These are phyloP conservation scores for Cyathus striatus DNA, from an alignment of 768 basidiomycete genomes.

Conservation along the genomic window DNA sequence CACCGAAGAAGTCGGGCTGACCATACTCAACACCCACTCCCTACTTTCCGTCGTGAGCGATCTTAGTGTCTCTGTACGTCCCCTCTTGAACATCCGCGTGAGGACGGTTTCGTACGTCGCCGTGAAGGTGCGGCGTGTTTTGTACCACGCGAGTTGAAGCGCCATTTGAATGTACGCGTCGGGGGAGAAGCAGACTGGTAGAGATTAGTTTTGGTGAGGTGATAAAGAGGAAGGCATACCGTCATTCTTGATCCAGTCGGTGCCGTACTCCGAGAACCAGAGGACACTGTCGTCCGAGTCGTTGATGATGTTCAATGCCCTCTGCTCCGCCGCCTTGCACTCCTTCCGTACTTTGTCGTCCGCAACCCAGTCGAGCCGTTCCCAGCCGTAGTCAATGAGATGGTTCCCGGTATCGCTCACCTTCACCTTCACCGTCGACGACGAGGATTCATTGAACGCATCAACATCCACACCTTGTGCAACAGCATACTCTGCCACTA, in stretches of 20 bases:
- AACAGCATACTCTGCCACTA: constrained; percentile 79
- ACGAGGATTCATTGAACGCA: constrained; percentile 25
- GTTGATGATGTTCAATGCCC: constrained; percentile 54
- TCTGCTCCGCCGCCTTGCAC: constrained; percentile 50
- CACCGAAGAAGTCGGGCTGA: constrained; percentile 45
- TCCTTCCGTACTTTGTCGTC: constrained; percentile 55
- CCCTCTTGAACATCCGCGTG: constrained; percentile 81
- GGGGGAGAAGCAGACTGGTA: constrained; percentile 42
- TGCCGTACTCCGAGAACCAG: constrained; percentile 79
- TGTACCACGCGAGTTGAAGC: constrained; percentile 88
- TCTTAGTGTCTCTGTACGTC: constrained; percentile 88
- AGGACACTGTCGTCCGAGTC: constrained; percentile 84
- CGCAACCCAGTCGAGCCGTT: constrained; percentile 68
- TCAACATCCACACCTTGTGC: constrained; percentile 57
- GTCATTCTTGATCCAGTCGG: constrained; percentile 77
- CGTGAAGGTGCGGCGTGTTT: constrained; percentile 67
- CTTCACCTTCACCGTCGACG: background rate
- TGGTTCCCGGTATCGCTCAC: background rate
- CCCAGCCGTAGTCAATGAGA: constrained; percentile 36
- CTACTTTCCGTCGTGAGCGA: constrained; percentile 69
- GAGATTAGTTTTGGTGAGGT: background rate
- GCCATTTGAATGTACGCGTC: constrained; percentile 92
- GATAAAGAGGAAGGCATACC: constrained; percentile 40
- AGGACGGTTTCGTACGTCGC: constrained; percentile 93
- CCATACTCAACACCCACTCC: constrained; percentile 74